Conservation (phyloP, 768 basidiomycete species). For the Coprinopsis marcescibilis region DNA sequence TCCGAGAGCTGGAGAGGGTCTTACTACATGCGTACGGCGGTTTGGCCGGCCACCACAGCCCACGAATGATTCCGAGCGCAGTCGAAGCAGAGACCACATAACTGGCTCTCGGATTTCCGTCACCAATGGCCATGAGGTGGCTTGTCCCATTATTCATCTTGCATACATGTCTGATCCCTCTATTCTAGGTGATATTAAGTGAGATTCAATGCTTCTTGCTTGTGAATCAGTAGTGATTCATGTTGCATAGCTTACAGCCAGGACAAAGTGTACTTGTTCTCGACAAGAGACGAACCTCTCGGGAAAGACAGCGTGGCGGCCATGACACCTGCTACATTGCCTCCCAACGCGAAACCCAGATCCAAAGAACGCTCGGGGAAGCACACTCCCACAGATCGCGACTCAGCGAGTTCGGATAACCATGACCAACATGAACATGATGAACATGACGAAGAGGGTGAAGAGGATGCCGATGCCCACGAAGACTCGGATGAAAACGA, state of each 20-base stretch:
- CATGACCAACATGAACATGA: slow-evolving; percentile 15
- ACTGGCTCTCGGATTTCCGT: slow-evolving; percentile 71
- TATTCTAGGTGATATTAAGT: slow-evolving; percentile 59
- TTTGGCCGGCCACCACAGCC: slow-evolving; percentile 48
- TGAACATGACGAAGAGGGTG: slow-evolving; percentile 23
- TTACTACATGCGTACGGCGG: slow-evolving; percentile 76
- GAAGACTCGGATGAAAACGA: slow-evolving; percentile 21
- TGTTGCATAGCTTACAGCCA: slow-evolving; percentile 57
- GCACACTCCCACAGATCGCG: slow-evolving; percentile 20
- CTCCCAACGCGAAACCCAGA: slow-evolving; percentile 23
- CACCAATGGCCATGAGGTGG: slow-evolving; percentile 73
- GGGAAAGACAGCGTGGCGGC: slow-evolving; percentile 16
- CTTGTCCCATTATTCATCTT: slow-evolving; percentile 5
- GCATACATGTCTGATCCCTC: not conserved
- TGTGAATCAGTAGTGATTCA: not conserved
- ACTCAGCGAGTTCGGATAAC: slow-evolving; percentile 27
- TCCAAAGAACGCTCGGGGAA: slow-evolving; percentile 2
- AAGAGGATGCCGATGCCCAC: slow-evolving; percentile 28
- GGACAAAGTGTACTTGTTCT: slow-evolving; percentile 70
- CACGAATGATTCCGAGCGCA: slow-evolving; percentile 17
- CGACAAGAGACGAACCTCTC: slow-evolving; percentile 58
- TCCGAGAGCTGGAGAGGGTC: slow-evolving; percentile 34
- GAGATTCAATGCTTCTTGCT: too few species aligned
- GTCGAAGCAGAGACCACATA: slow-evolving; percentile 48
- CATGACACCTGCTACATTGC: slow-evolving; percentile 22